These are phyloP conservation scores for Ustilago nuda DNA, from an alignment of 1,284 basidiomycete genomes.

Conservation along the genomic window DNA sequence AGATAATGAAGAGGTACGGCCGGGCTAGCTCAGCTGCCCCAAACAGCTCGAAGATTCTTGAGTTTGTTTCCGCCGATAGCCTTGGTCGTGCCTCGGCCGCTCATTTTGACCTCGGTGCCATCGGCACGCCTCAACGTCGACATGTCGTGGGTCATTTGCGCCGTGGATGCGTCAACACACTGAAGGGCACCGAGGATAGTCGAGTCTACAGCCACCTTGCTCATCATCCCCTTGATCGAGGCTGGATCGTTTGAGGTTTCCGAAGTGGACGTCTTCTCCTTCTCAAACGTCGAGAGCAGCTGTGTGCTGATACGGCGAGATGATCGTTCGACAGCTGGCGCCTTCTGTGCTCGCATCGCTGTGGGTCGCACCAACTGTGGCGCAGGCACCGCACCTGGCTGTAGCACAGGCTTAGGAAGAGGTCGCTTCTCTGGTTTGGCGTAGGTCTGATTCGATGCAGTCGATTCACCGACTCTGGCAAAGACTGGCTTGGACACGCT, in stretches of 20 bases:
- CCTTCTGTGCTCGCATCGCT: conserved; percentile 32
- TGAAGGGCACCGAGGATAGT: conserved; percentile 37
- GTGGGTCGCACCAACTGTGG: conserved; percentile 37
- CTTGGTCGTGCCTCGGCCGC: conserved; percentile 60
- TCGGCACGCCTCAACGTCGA: conserved; percentile 29
- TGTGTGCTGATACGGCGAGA: conserved; percentile 38
- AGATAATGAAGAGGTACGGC: background rate
- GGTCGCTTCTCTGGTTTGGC: conserved; percentile 35
- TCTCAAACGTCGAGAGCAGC: conserved; percentile 43
- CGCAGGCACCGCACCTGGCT: conserved; percentile 34
- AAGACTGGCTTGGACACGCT: conserved; percentile 44
- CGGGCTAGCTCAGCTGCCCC: conserved; percentile 43
- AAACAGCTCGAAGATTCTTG: conserved; percentile 54
- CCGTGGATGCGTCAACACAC: conserved; percentile 9
- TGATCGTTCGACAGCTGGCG: conserved; percentile 17
- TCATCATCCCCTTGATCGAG: conserved; percentile 40
- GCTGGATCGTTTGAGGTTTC: conserved; percentile 3
- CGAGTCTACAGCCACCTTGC: conserved; percentile 43
- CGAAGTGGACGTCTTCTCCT: conserved; percentile 9
- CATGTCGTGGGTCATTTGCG: conserved; percentile 10
- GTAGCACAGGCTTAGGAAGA: conserved; percentile 36
- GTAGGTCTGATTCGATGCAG: background rate
- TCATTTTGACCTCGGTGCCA: conserved; percentile 46
- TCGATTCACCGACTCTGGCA: conserved; percentile 17
- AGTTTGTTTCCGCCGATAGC: conserved; percentile 55